Evolutionary conservation across 139 green algal species (phyloP), one percentile per base, ranked within the genome.

Genomic region (Haematococcus lacustris): DNA sequence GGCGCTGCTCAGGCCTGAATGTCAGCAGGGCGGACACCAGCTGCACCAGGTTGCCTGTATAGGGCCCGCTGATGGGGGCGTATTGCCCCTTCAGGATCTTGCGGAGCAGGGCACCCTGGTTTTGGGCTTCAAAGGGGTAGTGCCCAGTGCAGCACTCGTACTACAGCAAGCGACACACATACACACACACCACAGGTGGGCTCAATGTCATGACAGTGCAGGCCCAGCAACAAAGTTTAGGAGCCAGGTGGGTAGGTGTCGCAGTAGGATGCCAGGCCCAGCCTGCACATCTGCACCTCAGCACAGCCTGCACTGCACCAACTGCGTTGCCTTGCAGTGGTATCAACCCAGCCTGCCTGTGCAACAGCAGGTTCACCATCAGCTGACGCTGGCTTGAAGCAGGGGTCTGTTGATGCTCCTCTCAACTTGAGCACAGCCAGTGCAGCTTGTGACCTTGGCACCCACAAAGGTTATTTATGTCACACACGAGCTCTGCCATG

Each of bases 121-220:
- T 91, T 61, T 89, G 71, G 25, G 85, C 89, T 4, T 88, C 81
- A 77, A 94, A 94, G 1, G 89, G 87, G 72, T 90, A 84, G 7
- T 69, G 30, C 1, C 83, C 77, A 63, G 82, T 89, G 50, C 73
- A 83, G 67, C 86, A 87, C 66, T 94, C 89, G 62, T 92, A 94
- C 81, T 88, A 81, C 66, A 76, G n/a, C n/a, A n/a, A n/a, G n/a
- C n/a, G n/a, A n/a, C n/a, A n/a, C n/a, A n/a, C n/a, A n/a, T n/a
- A n/a, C n/a, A n/a, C n/a, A n/a, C n/a, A n/a, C n/a, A n/a, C n/a
- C n/a, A n/a, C n/a, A n/a, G n/a, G n/a, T n/a, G n/a, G n/a, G n/a
- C n/a, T n/a, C n/a, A n/a, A n/a, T n/a, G n/a, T n/a, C n/a, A n/a
- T n/a, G n/a, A n/a, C n/a, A n/a, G n/a, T n/a, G n/a, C n/a, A n/a